Evolutionary conservation across 2,329 filamentous ascomycete species (phyloP).

Genomic region (Pseudogymnoascus sp.): DNA sequence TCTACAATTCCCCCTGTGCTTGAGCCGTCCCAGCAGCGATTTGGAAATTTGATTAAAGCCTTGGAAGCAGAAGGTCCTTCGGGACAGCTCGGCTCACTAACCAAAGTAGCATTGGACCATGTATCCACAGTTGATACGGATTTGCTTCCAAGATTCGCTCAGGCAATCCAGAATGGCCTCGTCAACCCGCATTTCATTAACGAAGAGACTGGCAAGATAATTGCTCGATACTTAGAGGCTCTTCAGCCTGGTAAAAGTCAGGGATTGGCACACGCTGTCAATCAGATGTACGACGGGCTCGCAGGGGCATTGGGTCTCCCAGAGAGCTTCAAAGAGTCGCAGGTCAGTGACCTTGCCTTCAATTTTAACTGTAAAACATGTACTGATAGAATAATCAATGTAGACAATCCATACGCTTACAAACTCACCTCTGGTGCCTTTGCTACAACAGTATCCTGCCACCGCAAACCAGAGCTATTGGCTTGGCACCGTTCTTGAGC

Average conservation of each 20-base stretch:
- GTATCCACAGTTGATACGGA: slow-evolving; percentile 25
- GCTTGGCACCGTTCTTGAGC: slow-evolving; percentile 45
- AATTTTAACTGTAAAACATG: slow-evolving; percentile 23
- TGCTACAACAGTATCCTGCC: slow-evolving; percentile 34
- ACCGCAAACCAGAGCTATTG: slow-evolving; percentile 31
- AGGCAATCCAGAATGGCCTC: slow-evolving; percentile 12
- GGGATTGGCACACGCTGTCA: slow-evolving; percentile 19
- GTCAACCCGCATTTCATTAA: not conserved
- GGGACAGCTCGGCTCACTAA: slow-evolving; percentile 13
- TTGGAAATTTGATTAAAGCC: slow-evolving; percentile 18
- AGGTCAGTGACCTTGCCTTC: slow-evolving; percentile 34
- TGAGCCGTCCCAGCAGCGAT: slow-evolving; percentile 25
- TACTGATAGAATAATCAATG: slow-evolving; percentile 27
- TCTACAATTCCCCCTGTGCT: not conserved
- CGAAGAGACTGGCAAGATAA: slow-evolving; percentile 7
- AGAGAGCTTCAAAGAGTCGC: slow-evolving; percentile 31
- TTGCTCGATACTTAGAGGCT: slow-evolving; percentile 19
- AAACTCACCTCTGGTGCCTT: slow-evolving; percentile 43
- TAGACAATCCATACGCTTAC: slow-evolving; percentile 51
- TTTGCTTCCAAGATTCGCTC: slow-evolving; percentile 22
- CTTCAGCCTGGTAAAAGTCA: slow-evolving; percentile 19
- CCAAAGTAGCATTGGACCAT: slow-evolving; percentile 24
- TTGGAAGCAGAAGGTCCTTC: slow-evolving; percentile 10
- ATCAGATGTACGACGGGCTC: slow-evolving; percentile 20
- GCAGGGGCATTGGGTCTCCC: slow-evolving; percentile 18